These are phyloP conservation scores for Fallopia convolvulus DNA, from an alignment of 148 eudicot species.

Conservation along the genomic window DNA sequence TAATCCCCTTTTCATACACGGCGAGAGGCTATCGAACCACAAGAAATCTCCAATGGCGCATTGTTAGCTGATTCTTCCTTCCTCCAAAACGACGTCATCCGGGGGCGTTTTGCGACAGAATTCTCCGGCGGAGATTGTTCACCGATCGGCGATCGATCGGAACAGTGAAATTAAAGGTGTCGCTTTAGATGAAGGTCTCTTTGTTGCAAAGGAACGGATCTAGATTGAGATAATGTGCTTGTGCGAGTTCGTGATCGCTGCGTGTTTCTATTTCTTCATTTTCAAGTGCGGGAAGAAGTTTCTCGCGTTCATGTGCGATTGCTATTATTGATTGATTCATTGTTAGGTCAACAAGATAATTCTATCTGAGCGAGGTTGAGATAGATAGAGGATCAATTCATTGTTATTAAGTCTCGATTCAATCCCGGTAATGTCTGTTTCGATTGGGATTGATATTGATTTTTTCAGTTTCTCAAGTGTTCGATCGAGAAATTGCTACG, in stretches of 20 bases:
- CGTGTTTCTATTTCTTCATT: constrained; percentile 2
- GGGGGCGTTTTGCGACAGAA: background rate
- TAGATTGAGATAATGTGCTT: background rate
- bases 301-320: constrained; percentile 10
- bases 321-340: background rate
- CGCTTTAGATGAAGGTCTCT: too few species aligned
- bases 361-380: background rate
- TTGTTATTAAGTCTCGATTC: background rate
- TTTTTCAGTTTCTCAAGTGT: background rate
- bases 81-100: background rate
- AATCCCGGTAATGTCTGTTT: background rate
- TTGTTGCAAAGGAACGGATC: background rate
- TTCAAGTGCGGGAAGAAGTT: constrained; percentile 11
- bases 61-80: background rate
- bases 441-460: constrained; percentile 1
- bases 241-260: constrained; percentile 9
- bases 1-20: background rate
- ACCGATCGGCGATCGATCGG: background rate
- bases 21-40: background rate
- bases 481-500: background rate
- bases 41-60: background rate
- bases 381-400: background rate
- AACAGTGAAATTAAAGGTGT: background rate
- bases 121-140: background rate
- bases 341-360: background rate